Percentiles rank a stretch among this genome's conserved stretches.
Evolutionary conservation across 2,329 filamentous ascomycete genomes (phyloP).

Genomic region (Verticillium longisporum): DNA sequence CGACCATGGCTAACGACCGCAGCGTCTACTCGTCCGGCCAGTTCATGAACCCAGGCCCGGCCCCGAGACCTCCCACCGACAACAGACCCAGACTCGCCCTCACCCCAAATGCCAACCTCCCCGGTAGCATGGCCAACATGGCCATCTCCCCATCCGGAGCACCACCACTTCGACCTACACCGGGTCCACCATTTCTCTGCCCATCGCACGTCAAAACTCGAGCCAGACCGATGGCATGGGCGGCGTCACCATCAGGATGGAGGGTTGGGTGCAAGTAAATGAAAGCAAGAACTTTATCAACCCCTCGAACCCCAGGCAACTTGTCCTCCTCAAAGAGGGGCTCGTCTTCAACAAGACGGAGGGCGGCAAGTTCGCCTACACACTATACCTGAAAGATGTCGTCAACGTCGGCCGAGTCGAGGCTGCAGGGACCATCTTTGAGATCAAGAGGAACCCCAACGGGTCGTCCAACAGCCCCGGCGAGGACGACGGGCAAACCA

Average conservation of each 20-base stretch:
- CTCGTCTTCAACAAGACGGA: conserved; percentile 93
- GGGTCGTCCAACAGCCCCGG: conserved; percentile 64
- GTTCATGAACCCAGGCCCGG: conserved; percentile 97
- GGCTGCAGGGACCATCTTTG: conserved; percentile 84
- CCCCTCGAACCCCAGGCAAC: conserved; percentile 82
- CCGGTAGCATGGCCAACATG: conserved; percentile 74
- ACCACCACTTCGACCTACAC: conserved; percentile 61
- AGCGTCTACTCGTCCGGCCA: conserved; percentile 55
- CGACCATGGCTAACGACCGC: conserved; percentile 19
- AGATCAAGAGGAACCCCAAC: conserved; percentile 74
- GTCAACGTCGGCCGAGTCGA: conserved; percentile 88
- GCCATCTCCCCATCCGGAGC: conserved; percentile 62
- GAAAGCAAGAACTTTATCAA: conserved; percentile 83
- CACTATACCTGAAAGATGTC: conserved; percentile 79
- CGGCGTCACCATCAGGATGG: conserved; percentile 69
- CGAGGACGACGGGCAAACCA: conserved; percentile 73
- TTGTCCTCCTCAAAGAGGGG: conserved; percentile 86
- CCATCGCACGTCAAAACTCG: conserved; percentile 55
- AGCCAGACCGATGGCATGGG: conserved; percentile 57
- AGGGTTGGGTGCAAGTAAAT: conserved; percentile 80
- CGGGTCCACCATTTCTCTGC: conserved; percentile 65
- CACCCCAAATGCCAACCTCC: conserved; percentile 67
- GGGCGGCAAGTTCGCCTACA: conserved; percentile 79
- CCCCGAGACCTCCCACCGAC: conserved; percentile 81
- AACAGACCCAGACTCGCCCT: conserved; percentile 69